Conservation (phyloP, 2,329 filamentous ascomycete species). For the Nemania bipapillata region DNA sequence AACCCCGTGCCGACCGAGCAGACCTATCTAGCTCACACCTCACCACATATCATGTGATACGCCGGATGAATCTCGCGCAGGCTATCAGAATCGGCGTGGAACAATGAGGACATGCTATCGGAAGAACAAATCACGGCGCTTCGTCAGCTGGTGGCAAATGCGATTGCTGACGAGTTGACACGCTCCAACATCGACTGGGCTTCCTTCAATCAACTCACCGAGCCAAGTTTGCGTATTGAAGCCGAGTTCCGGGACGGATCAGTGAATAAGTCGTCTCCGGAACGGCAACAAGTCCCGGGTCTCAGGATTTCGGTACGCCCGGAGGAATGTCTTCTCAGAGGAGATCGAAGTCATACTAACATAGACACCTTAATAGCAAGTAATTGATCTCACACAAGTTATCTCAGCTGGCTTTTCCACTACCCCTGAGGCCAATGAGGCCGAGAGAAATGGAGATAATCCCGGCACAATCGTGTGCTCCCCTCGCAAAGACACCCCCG, state of each 20-base stretch:
- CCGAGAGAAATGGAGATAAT: background rate
- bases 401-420: slow-evolving; percentile 18
- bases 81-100: background rate
- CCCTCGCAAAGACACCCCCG: slow-evolving; percentile 1
- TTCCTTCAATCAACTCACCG: slow-evolving; percentile 26
- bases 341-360: background rate
- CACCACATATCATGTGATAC: too few relatives aligned
- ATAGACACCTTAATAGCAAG: slow-evolving; percentile 29
- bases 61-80: too few relatives aligned
- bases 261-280: background rate
- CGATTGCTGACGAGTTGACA: slow-evolving; percentile 36
- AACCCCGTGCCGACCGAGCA: slow-evolving; percentile 7
- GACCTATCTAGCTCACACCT: background rate
- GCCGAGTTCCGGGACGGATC: slow-evolving; percentile 36
- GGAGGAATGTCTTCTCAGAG: background rate
- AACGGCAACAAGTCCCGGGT: slow-evolving; percentile 17
- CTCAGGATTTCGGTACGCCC: slow-evolving; percentile 38
- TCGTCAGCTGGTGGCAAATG: slow-evolving; percentile 35
- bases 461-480: slow-evolving; percentile 29
- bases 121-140: slow-evolving; percentile 31
- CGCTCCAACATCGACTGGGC: slow-evolving; percentile 38
- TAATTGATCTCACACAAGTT: slow-evolving; percentile 36
- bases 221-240: slow-evolving; percentile 38
- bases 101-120: slow-evolving; percentile 32
- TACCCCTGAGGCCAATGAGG: background rate